Base-by-base conservation (phyloP, 306 rosid species). In the Quercus glauca region DNA sequence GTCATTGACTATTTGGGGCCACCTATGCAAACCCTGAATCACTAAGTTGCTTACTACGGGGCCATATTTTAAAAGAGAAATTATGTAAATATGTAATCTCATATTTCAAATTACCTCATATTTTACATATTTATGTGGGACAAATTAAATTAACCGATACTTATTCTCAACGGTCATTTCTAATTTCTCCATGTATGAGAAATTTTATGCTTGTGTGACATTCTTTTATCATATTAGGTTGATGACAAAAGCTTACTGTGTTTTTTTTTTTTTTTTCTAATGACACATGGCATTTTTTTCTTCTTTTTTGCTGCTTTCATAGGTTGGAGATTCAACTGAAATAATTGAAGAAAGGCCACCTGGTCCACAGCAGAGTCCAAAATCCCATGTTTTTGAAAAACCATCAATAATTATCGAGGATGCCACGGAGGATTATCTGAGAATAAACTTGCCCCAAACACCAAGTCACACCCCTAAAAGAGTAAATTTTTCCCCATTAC, bases 401-500 rank as follows among this genome's bases (percentile, higher is more conserved):
- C 93, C 87, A 13, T 25, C 87, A 23, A 84, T 68, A 83, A 78
- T 60, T 67, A 71, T 76, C 5, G 90, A 86, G 73, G 86, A 82
- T 75, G 56, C 85, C 63, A 69, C 74, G 25, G 92, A 91, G 69
- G 89, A 87, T 35, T 91, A 76, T 78, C 78, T 81, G 81, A 82
- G 86, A 73, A 84, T 86, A 78, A 83, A 89, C 81, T 87, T 86
- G 76, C 88, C 93, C 23, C 87, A 76, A 82, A 86, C 90, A 3
- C 89, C 93, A 65, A 80, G 69, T 79, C 78, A 35, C 18, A 79
- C 95, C 73, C 90, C 95, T 52, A 87, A 80, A 83, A 86, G 87
- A 86, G 87, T 90, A 74, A 74, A 79, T 64, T 88, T 90, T 73
- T 80, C 97, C 26, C 97, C 98, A 3, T 64, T 83, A 58, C 83